Evolutionary conservation across 371 early-diverging fungal species (phyloP), one percentile per base, ranked within the genome.

Genomic region (Chytridium lagenaria): DNA sequence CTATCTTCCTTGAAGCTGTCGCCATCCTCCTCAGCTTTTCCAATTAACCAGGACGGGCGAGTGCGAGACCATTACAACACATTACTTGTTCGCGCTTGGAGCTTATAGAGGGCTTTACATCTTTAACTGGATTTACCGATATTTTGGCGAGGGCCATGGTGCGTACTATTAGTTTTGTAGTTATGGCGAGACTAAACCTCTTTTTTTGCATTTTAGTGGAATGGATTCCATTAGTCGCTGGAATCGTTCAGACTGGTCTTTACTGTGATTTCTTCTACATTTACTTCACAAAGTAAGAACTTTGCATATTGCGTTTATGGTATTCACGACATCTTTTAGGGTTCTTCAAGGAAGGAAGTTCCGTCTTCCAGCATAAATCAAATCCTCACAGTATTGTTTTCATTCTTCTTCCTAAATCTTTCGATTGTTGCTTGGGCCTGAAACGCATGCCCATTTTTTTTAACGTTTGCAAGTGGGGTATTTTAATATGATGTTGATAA

Each of bases 21-120:
- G 98, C 99, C 1, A 99, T 99, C 84, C 80, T 99, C 99, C 99
- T 23, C 99, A 99, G 82, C 89, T 99, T 31, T 95, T 96, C 78
- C 94, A 95, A 90, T 84, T 99, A 64, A 92, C 95, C 33, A 90
- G 95, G 71, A 97, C 97, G 1, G 98, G 98, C 23, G 99, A 99
- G 80, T 98, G 98, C 15, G 99, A 99, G 77, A 96, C 95, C 3
- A 97, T 99, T 76, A 99, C 99, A 0, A 92, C 95, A 1, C 98
- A 97, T 78, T 99, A 99, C 83, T 83, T 99, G 44, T 95, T 98
- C 82, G 95, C 99, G 1, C 83, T 99, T 28, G 99, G 99, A 2
- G 93, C 92, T 1, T 99, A 99, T 81, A 93, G 99, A 39, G 92
- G 90, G 0, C 81, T 98, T 23, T 99, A 99, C 85, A 79, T 99